Evolutionary conservation across 768 basidiomycete genomes (phyloP).

Genomic region (Russula dissimulans): DNA sequence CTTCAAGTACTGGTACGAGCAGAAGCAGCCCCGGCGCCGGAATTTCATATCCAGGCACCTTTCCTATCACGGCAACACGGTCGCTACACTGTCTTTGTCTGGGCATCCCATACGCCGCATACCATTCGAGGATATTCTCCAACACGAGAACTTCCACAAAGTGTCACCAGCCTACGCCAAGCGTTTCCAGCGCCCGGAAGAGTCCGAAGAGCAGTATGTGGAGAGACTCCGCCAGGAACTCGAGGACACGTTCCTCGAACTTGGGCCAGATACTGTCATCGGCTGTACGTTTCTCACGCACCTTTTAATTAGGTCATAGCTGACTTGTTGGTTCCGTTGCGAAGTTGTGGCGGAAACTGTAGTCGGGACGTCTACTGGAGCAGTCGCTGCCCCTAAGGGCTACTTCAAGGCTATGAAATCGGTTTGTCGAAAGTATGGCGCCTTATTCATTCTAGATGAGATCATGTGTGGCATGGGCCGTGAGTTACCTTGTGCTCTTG

Average conservation of each 20-base stretch:
- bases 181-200: constrained; percentile 60
- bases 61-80: constrained; percentile 81
- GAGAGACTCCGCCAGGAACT: constrained; percentile 69
- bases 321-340: background rate
- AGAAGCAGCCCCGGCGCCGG: constrained; percentile 54
- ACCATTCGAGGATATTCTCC: constrained; percentile 58
- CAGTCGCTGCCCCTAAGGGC: constrained; percentile 66
- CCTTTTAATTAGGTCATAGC: background rate
- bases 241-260: constrained; percentile 74
- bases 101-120: constrained; percentile 58
- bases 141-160: constrained; percentile 63
- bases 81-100: constrained; percentile 59
- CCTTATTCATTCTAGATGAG: constrained; percentile 81
- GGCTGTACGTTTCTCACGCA: constrained; percentile 46
- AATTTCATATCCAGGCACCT: constrained; percentile 74
- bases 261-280: constrained; percentile 76
- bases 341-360: constrained; percentile 80
- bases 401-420: constrained; percentile 82
- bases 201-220: constrained; percentile 74
- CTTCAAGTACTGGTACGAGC: constrained; percentile 59
- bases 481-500: constrained; percentile 30
- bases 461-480: constrained; percentile 91
- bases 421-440: constrained; percentile 63
- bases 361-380: constrained; percentile 77
- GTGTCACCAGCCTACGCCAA: constrained; percentile 83